Evolutionary conservation across 2,329 filamentous ascomycete genomes (phyloP).

Genomic region (Colletotrichum sp.): DNA sequence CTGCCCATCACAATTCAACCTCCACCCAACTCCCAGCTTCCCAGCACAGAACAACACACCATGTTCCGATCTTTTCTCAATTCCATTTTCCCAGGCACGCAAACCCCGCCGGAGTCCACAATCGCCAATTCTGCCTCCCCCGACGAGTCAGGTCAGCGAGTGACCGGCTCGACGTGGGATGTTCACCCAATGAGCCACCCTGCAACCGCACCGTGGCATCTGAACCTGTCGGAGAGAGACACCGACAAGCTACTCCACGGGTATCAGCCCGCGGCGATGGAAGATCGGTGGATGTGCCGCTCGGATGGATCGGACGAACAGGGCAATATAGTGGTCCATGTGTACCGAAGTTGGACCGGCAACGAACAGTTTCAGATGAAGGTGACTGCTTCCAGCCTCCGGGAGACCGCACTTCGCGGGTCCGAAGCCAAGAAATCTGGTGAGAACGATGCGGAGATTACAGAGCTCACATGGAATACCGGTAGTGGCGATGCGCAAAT

Average conservation of each 20-base stretch:
- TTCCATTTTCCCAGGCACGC: neutral
- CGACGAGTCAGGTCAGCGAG: neutral
- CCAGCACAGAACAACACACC: neutral
- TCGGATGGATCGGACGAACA: neutral
- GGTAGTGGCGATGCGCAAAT: neutral
- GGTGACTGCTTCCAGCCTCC: neutral
- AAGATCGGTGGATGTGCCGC: conserved; percentile 9
- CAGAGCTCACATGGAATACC: neutral
- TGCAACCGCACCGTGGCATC: neutral
- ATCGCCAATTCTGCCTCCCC: neutral
- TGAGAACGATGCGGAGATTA: neutral
- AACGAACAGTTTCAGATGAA: neutral
- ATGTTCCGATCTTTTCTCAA: neutral
- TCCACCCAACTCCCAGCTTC: neutral
- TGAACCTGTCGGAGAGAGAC: neutral
- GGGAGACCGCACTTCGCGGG: neutral
- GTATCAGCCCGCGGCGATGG: conserved; percentile 2
- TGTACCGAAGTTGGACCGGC: conserved; percentile 7
- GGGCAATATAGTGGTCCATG: neutral
- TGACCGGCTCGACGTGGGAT: neutral
- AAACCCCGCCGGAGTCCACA: neutral
- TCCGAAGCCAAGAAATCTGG: neutral
- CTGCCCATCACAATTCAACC: neutral
- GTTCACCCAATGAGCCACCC: neutral
- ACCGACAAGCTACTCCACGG: neutral